Evolutionary conservation across 306 rosid genomes (phyloP).

Genomic region (Boehmeria nivea): DNA sequence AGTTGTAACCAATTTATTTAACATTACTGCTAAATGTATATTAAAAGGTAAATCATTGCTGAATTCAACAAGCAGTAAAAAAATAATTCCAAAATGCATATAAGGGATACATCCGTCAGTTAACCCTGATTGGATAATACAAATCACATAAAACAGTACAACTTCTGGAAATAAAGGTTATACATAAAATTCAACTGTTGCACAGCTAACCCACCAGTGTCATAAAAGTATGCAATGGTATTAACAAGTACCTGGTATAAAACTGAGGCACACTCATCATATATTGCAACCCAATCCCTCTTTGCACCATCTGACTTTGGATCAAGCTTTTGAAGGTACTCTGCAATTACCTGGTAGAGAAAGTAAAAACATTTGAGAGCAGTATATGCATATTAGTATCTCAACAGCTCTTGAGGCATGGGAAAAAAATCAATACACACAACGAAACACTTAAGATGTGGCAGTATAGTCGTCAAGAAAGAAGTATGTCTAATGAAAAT

Average conservation of each 20-base stretch:
- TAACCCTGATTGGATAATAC: neutral
- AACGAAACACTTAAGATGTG: neutral
- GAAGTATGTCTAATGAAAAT: constrained; percentile 3
- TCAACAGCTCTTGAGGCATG: neutral
- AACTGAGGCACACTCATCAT: constrained; percentile 95
- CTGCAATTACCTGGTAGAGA: constrained; percentile 81
- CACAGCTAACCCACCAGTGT: neutral
- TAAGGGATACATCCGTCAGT: no score
- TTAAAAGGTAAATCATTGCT: no score
- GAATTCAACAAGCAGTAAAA: no score
- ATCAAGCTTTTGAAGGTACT: constrained; percentile 91
- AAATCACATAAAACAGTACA: neutral
- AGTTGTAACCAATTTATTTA: no score
- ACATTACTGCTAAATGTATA: no score
- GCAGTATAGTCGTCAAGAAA: neutral
- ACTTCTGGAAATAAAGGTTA: neutral
- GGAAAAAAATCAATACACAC: constrained; percentile 1
- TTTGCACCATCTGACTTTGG: constrained; percentile 99
- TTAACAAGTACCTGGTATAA: constrained; percentile 63
- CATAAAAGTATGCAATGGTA: neutral
- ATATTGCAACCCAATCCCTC: constrained; percentile 99
- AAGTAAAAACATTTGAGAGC: neutral
- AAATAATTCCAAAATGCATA: no score
- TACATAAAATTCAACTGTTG: constrained; percentile 1
- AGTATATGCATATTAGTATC: constrained; percentile 8